Conservation (phyloP, 176 grass and related monocot genomes). For the Oryza glaberrima region DNA sequence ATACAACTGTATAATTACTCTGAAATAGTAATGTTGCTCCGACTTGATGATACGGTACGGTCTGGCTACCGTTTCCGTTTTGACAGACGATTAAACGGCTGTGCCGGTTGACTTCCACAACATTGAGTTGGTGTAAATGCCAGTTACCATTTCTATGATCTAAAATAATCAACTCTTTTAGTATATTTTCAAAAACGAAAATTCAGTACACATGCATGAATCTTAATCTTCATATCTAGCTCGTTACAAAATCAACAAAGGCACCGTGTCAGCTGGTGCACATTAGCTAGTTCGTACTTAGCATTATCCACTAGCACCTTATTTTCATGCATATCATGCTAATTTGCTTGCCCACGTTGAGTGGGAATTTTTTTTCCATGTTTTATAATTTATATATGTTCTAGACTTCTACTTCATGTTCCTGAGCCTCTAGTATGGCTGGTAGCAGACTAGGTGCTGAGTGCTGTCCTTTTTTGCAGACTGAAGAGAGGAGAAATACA, state of each 20-base stretch:
- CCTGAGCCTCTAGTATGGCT: neutral
- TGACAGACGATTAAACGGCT: too few relatives aligned
- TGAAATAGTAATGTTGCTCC: too few relatives aligned
- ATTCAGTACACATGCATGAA: neutral
- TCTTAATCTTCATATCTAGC: neutral
- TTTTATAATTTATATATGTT: neutral
- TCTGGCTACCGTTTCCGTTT: too few relatives aligned
- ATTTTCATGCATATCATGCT: slow-evolving; percentile 14
- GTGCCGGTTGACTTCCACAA: too few relatives aligned
- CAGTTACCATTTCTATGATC: neutral
- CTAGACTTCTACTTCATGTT: neutral
- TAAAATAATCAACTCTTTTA: neutral
- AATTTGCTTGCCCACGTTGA: neutral
- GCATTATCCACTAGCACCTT: neutral
- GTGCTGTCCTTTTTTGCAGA: slow-evolving; percentile 29
- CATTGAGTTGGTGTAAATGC: neutral
- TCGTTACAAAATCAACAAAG: neutral
- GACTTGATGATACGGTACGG: too few relatives aligned
- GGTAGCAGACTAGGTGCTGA: neutral
- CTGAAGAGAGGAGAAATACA: slow-evolving; percentile 12
- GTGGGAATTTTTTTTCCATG: neutral
- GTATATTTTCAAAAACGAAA: neutral
- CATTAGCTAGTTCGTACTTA: neutral
- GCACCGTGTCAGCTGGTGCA: neutral
- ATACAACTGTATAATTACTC: too few relatives aligned